Evolutionary conservation across 345 rosid species (phyloP).

Genomic region (Firmiana major): DNA sequence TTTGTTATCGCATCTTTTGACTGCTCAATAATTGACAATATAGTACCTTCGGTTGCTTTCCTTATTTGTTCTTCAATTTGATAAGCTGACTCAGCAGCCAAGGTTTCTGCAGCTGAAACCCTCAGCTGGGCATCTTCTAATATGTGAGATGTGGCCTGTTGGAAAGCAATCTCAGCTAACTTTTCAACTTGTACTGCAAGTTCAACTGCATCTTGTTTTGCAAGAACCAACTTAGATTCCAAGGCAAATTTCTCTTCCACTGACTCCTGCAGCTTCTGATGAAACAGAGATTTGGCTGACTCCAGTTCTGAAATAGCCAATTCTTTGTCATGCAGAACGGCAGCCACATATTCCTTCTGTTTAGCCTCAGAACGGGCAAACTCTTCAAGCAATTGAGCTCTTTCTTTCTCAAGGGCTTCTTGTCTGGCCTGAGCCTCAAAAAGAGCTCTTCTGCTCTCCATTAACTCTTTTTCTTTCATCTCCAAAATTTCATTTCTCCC

Average conservation of each 20-base stretch:
- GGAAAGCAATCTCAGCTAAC: conserved; percentile 39
- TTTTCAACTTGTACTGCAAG: conserved; percentile 49
- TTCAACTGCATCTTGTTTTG: conserved; percentile 40
- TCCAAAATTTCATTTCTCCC: conserved; percentile 12
- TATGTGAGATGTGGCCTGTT: conserved; percentile 37
- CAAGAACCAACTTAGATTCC: conserved; percentile 41
- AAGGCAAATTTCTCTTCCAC: conserved; percentile 32
- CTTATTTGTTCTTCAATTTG: conserved; percentile 39
- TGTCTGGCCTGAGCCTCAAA: conserved; percentile 33
- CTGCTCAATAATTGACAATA: conserved; percentile 32
- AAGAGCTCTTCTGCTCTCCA: conserved; percentile 30
- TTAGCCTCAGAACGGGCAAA: conserved; percentile 30
- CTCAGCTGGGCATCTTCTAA: conserved; percentile 39
- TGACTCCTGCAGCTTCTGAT: conserved; percentile 36
- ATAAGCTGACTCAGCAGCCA: conserved; percentile 35
- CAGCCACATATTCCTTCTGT: conserved; percentile 34
- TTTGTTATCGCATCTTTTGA: conserved; percentile 41
- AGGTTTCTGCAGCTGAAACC: conserved; percentile 42
- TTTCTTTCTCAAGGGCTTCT: conserved; percentile 33
- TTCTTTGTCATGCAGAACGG: conserved; percentile 35
- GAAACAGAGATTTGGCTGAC: conserved; percentile 29
- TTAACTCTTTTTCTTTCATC: conserved; percentile 23
- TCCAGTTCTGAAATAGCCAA: conserved; percentile 31
- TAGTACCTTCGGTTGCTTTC: conserved; percentile 33
- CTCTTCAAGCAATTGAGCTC: conserved; percentile 37